phyloP scores from a whole-genome alignment of 768 basidiomycete species.

The Lentinula boryana region DNA sequence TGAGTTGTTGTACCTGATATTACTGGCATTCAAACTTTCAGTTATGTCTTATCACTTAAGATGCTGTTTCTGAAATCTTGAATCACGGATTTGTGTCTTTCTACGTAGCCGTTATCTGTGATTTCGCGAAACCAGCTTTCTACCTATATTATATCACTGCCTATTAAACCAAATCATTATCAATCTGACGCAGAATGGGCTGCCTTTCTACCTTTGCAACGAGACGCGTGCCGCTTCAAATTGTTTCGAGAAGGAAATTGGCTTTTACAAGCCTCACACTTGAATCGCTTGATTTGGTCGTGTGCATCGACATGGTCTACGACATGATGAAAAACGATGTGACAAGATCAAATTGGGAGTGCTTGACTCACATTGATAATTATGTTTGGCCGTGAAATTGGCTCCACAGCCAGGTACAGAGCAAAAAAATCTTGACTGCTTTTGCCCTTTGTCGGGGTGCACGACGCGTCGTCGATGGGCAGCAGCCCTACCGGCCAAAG shows the following conservation, averaged over 20 bases:
- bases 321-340: too few species aligned
- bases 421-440: background rate
- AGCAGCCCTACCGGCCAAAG: background rate
- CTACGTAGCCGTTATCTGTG: too few species aligned
- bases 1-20: too few species aligned
- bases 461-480: background rate
- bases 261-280: background rate
- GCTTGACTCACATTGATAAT: background rate
- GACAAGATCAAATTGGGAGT: too few species aligned
- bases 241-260: background rate
- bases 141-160: too few species aligned
- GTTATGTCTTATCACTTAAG: too few species aligned
- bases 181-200: too few species aligned
- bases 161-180: too few species aligned
- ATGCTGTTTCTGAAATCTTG: too few species aligned
- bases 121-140: too few species aligned
- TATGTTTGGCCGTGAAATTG: background rate
- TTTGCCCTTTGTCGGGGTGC: background rate
- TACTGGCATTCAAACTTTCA: too few species aligned
- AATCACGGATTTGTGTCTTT: too few species aligned
- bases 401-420: background rate
- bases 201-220: background rate
- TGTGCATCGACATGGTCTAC: background rate
- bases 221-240: background rate
- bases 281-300: background rate